Conservation (phyloP, 73 alveolate genomes). For the Tetrahymena thermophila region DNA sequence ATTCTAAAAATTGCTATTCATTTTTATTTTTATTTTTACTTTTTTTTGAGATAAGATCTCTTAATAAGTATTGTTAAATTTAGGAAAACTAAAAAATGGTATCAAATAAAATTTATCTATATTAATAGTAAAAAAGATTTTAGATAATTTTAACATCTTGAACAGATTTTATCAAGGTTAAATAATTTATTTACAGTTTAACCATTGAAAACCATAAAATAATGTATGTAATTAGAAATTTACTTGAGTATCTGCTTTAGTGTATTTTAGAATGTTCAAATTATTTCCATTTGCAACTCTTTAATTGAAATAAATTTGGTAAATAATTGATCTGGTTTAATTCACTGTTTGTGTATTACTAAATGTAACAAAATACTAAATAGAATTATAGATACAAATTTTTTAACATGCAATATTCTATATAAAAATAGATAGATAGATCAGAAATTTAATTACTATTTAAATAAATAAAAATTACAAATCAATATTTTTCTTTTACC, state of each 20-base stretch:
- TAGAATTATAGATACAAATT: neutral
- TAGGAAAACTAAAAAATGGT: no score
- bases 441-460: neutral
- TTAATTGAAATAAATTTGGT: neutral
- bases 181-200: neutral
- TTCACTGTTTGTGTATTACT: neutral
- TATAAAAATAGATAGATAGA: neutral
- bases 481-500: neutral
- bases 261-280: neutral
- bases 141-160: no score
- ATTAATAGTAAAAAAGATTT: neutral
- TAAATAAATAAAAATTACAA: neutral
- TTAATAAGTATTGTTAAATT: no score
- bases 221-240: neutral
- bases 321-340: no score
- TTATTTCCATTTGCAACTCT: neutral
- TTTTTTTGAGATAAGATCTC: no score
- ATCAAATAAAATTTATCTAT: no score
- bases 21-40: no score
- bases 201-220: neutral
- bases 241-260: neutral
- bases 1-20: no score
- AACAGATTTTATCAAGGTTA: no score
- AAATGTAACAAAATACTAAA: neutral
- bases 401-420: neutral